phyloP scores from a whole-genome alignment of 495 filamentous ascomycete genomes.

The Lepraria neglecta region DNA sequence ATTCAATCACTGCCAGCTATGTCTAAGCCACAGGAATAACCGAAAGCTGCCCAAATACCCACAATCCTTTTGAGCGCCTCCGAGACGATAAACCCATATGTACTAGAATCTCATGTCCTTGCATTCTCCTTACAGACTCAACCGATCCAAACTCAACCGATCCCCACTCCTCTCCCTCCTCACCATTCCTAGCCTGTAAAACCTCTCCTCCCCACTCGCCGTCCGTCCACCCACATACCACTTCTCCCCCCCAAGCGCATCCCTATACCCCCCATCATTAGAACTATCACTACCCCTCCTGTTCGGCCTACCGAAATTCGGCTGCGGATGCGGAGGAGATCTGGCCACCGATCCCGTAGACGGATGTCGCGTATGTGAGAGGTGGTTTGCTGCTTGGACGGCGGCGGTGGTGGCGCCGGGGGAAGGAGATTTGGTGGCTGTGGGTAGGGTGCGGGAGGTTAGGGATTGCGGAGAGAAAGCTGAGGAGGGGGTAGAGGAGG shows the following conservation, averaged over 20 bases:
- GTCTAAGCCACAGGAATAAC: no score
- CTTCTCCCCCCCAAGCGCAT: constrained; percentile 59
- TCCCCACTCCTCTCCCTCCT: constrained; percentile 52
- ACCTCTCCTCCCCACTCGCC: constrained; percentile 78
- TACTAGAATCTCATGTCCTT: not conserved
- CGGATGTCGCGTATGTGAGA: constrained; percentile 32
- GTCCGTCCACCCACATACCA: constrained; percentile 88
- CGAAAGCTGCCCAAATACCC: no score
- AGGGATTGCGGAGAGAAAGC: constrained; percentile 20
- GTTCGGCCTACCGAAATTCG: constrained; percentile 38
- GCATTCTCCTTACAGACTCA: constrained; percentile 38
- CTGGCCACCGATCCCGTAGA: constrained; percentile 21
- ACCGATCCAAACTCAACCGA: constrained; percentile 55
- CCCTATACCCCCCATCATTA: constrained; percentile 64
- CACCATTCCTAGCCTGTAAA: constrained; percentile 67
- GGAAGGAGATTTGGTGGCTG: constrained; percentile 30
- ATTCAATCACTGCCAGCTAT: no score
- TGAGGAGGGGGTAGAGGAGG: constrained; percentile 26
- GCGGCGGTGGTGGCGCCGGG: constrained; percentile 36
- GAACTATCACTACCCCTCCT: constrained; percentile 68
- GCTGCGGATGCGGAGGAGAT: constrained; percentile 37
- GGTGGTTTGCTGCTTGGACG: constrained; percentile 36
- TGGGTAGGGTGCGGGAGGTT: constrained; percentile 26
- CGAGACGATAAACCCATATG: not conserved
- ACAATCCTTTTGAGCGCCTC: not conserved